Conservation (phyloP, 2,329 filamentous ascomycete genomes). For the Alternaria consortialis region DNA sequence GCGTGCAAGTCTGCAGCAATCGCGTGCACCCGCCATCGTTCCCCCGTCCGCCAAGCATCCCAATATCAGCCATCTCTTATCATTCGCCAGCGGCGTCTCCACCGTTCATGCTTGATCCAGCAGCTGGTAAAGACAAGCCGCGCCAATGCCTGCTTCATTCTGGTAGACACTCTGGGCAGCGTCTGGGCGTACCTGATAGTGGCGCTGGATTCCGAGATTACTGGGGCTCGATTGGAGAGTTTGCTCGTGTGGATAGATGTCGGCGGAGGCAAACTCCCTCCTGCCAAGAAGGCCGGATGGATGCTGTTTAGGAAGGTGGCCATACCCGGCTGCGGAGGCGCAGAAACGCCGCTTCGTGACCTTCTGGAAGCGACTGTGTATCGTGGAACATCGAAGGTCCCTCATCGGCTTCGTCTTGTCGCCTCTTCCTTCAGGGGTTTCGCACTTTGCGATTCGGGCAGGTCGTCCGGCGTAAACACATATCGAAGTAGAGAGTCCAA, state of each 20-base stretch:
- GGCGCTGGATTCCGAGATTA: slow-evolving; percentile 4
- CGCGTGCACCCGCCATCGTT: neutral
- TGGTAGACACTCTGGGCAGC: slow-evolving; percentile 23
- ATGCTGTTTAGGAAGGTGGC: slow-evolving; percentile 2
- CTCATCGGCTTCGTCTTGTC: neutral
- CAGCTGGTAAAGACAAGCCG: slow-evolving; percentile 4
- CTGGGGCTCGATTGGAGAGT: slow-evolving; percentile 2
- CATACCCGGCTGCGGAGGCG: neutral
- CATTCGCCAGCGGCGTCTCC: slow-evolving; percentile 2
- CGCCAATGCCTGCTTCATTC: slow-evolving; percentile 4
- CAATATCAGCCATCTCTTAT: slow-evolving; percentile 5
- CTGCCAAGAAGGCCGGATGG: slow-evolving; percentile 2
- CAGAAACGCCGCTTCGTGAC: neutral
- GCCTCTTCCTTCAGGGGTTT: neutral
- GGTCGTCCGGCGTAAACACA: neutral
- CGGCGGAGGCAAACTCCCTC: neutral
- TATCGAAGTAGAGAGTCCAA: neutral
- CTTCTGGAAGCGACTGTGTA: neutral
- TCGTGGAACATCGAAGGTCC: neutral
- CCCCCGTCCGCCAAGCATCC: neutral
- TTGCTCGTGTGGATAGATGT: neutral
- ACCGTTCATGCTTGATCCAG: neutral
- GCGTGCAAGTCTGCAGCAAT: neutral
- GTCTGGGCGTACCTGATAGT: slow-evolving; percentile 25
- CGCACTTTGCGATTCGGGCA: neutral